Percentiles rank a stretch among this genome's conserved stretches.
Evolutionary conservation across 495 filamentous ascomycete species (phyloP).

Genomic region (Penicillium pancosmium): DNA sequence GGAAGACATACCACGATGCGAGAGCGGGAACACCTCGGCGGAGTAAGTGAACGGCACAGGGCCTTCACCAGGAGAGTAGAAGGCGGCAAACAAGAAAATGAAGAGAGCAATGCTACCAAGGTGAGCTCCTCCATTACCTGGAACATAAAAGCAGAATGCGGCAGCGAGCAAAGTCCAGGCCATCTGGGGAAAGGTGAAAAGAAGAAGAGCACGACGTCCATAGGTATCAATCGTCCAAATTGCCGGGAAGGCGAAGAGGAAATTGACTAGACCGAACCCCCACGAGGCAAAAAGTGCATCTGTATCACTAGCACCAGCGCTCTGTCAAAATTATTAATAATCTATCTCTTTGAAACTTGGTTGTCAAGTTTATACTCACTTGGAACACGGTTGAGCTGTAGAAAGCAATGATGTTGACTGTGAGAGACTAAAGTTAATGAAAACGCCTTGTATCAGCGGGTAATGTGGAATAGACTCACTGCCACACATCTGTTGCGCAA

Average conservation of each 20-base stretch:
- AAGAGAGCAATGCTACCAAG: conserved; percentile 64
- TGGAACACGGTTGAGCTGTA: conserved; percentile 77
- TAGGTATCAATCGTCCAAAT: conserved; percentile 87
- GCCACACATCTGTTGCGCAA: conserved; percentile 86
- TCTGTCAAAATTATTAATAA: conserved; percentile 4
- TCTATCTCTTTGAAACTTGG: neutral
- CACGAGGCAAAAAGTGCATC: conserved; percentile 73
- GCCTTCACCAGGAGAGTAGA: conserved; percentile 72
- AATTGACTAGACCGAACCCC: conserved; percentile 83
- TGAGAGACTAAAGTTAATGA: neutral
- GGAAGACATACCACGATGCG: conserved; percentile 57
- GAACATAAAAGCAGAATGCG: conserved; percentile 72
- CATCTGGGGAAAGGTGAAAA: conserved; percentile 90
- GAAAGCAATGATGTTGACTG: conserved; percentile 71
- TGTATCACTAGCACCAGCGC: conserved; percentile 60
- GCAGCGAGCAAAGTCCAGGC: conserved; percentile 75
- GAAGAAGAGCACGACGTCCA: conserved; percentile 72
- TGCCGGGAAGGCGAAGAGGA: conserved; percentile 79
- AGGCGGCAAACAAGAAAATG: conserved; percentile 66
- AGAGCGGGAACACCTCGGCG: conserved; percentile 80
- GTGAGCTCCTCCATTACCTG: conserved; percentile 50
- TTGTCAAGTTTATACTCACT: neutral
- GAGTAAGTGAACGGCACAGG: conserved; percentile 76
- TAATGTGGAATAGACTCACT: conserved; percentile 37
- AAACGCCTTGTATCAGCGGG: neutral